These are phyloP conservation scores for Hanseniaspora nectarophila DNA, from an alignment of 805 yeast genomes.

Conservation along the genomic window DNA sequence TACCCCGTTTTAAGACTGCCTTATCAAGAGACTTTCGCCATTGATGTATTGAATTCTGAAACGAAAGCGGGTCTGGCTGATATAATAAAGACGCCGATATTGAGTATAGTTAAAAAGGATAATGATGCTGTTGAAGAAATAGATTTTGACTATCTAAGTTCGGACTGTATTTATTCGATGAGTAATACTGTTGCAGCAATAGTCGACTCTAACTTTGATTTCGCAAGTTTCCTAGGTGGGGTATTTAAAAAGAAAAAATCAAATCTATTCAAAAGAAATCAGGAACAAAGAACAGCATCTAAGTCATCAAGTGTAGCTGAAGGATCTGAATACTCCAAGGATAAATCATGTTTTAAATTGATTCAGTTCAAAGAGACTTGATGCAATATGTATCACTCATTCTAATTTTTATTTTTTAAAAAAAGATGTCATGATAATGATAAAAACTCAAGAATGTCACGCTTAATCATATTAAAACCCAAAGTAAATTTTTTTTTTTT, in stretches of 20 bases:
- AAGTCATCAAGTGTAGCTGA: neutral
- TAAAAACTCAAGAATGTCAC: too few species aligned
- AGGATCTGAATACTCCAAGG: neutral
- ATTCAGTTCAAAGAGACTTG: neutral
- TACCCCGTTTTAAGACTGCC: neutral
- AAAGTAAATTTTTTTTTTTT: too few species aligned
- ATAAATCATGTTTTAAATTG: neutral
- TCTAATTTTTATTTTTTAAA: neutral
- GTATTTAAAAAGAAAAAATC: conserved; percentile 7
- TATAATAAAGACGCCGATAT: neutral
- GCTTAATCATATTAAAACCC: too few species aligned
- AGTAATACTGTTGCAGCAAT: conserved; percentile 12
- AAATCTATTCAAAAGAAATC: neutral
- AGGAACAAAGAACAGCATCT: neutral
- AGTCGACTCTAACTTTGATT: conserved; percentile 10
- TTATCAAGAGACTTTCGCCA: neutral
- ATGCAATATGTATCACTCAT: neutral
- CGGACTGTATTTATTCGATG: conserved; percentile 9
- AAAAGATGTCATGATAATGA: too few species aligned
- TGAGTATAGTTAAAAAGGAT: neutral
- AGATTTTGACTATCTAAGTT: neutral
- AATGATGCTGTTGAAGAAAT: neutral
- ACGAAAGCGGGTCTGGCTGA: neutral
- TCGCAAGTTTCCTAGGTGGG: conserved; percentile 3
- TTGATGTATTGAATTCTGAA: neutral